Evolutionary conservation across 2,329 filamentous ascomycete species (phyloP).

Genomic region (Alternaria sp.): DNA sequence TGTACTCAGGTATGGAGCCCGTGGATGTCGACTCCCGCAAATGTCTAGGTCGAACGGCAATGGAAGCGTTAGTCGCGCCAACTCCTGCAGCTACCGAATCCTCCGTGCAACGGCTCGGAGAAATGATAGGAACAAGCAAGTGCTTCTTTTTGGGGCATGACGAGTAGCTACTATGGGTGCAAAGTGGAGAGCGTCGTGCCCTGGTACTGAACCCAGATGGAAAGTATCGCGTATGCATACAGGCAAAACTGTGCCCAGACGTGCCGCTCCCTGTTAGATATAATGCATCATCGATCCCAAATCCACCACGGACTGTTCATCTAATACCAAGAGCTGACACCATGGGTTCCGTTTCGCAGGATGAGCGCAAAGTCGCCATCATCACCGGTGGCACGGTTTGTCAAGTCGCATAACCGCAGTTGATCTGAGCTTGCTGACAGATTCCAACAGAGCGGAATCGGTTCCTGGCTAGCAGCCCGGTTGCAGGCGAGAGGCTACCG

Average conservation of each 20-base stretch:
- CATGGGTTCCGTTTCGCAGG: slow-evolving; percentile 11
- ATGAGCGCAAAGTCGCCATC: slow-evolving; percentile 45
- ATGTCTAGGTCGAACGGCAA: background rate
- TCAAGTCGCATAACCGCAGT: slow-evolving; percentile 4
- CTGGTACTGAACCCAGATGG: background rate
- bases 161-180: background rate
- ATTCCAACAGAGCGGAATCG: slow-evolving; percentile 55
- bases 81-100: background rate
- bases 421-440: background rate
- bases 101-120: background rate
- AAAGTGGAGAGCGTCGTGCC: background rate
- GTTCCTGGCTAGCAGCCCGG: slow-evolving; percentile 50
- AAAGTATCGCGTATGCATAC: background rate
- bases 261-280: background rate
- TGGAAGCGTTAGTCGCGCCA: background rate
- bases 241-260: background rate
- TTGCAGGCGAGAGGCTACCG: slow-evolving; percentile 46
- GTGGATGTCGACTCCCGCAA: background rate
- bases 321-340: background rate
- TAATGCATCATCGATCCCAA: background rate
- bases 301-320: background rate
- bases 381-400: slow-evolving; percentile 52
- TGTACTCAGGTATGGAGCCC: background rate
- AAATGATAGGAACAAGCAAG: background rate
- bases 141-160: background rate